Evolutionary conservation across 805 yeast genomes (phyloP), one percentile per base, ranked within the genome.

Genomic region (Kuraishia ogatae): DNA sequence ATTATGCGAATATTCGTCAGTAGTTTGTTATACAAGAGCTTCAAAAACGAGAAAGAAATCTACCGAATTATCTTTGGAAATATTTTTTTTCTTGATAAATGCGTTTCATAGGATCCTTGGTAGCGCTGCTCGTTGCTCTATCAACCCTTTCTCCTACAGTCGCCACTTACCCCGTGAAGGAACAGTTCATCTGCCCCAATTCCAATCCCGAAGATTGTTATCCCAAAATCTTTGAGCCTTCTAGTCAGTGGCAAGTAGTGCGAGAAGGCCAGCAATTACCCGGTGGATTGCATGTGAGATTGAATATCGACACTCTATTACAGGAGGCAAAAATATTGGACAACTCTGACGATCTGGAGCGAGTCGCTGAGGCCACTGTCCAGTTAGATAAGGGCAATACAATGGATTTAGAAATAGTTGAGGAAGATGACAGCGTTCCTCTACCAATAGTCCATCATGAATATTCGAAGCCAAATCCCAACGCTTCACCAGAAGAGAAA

Each of bases 191-290:
- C 29, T 80, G 83, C 58, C 75, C 75, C 1, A 72, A 71, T 21
- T 62, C 66, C 1, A 71, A 75, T 53, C 72, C 76, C 1, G 56
- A 62, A 1, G 79, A 82, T 57, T 87, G 93, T 62, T 87, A 87
- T 62, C 87, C 89, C 1, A 69, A 70, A 49, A 58, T 79, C 1
- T 90, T 91, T 64, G 79, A 69, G 46, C 87, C 97, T 1, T 69
- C 83, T 0, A 58, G 64, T 1, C 81, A 86, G 59, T 92, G 97
- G 96, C 82, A 84, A 70, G 64, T 64, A 1, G 79, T 92, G 4
- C 75, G 71, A 60, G 84, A 80, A 51, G 90, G 84, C n/a, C 97
- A 89, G 63, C 76, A 79, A 7, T 76, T 92, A 2, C 96, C 97
- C 0, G 80, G 80, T 6, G 98, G 97, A 0, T 69, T 88, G 39